Conservation (phyloP, 768 basidiomycete genomes). For the Tephrocybe sp. region DNA sequence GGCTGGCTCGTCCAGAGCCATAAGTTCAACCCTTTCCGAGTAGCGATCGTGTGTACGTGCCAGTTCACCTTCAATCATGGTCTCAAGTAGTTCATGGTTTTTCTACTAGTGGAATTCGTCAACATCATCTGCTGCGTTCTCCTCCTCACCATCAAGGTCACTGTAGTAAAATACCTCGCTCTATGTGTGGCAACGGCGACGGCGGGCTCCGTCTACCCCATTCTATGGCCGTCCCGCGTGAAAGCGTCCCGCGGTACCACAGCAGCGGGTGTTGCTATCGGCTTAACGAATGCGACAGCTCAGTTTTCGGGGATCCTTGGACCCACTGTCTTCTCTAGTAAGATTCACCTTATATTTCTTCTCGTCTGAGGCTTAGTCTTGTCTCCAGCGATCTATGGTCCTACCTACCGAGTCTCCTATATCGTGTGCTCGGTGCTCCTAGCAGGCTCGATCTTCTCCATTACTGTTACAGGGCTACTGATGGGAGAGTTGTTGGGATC, state of each 20-base stretch:
- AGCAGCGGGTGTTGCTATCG: constrained; percentile 12
- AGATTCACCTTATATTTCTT: neutral
- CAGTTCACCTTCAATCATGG: neutral
- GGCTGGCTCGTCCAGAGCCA: constrained; percentile 11
- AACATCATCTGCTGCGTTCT: constrained; percentile 15
- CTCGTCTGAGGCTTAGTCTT: too few species aligned
- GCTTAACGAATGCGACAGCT: constrained; percentile 11
- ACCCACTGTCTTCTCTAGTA: constrained; percentile 15
- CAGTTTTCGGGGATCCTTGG: constrained; percentile 17
- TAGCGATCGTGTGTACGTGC: constrained; percentile 9
- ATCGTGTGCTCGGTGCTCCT: constrained; percentile 10
- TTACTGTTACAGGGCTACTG: constrained; percentile 7
- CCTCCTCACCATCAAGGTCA: constrained; percentile 10
- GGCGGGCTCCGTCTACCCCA: constrained; percentile 14
- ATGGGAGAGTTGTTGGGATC: constrained; percentile 8
- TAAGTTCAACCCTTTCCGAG: constrained; percentile 14
- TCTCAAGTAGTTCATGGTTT: neutral
- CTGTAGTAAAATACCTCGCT: constrained; percentile 11
- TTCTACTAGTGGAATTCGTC: constrained; percentile 9
- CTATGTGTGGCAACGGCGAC: constrained; percentile 14
- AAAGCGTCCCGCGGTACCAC: constrained; percentile 15
- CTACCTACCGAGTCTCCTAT: constrained; percentile 15
- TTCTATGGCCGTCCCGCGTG: constrained; percentile 15
- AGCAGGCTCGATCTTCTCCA: constrained; percentile 7
- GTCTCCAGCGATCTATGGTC: constrained; percentile 14